Evolutionary conservation across 345 rosid genomes (phyloP).

Genomic region (Euphorbia tirucalli): DNA sequence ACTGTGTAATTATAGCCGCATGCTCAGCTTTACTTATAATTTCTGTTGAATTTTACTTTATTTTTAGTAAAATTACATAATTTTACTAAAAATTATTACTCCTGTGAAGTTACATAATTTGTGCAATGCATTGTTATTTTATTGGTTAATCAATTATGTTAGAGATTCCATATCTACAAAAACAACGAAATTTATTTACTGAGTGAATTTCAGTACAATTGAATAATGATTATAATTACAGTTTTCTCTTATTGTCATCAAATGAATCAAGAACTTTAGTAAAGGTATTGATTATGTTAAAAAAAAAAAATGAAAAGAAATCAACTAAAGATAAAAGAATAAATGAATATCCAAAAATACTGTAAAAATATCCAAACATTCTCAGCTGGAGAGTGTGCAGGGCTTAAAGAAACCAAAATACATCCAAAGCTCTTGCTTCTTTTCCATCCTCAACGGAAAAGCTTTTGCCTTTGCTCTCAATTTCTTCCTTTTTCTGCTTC

Average conservation of each 20-base stretch:
- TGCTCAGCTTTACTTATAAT: no score
- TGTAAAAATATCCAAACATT: neutral
- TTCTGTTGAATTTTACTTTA: no score
- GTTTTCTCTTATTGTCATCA: slow-evolving; percentile 20
- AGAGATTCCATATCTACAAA: no score
- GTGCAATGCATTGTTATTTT: no score
- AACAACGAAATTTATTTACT: slow-evolving; percentile 16
- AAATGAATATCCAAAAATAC: slow-evolving; percentile 9
- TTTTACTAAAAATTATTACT: no score
- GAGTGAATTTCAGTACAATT: slow-evolving; percentile 15
- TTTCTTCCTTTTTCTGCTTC: slow-evolving; percentile 46
- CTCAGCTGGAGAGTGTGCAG: slow-evolving; percentile 59
- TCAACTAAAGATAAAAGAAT: neutral
- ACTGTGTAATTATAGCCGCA: no score
- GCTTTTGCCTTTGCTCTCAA: slow-evolving; percentile 29
- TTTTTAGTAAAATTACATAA: no score
- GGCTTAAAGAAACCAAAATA: slow-evolving; percentile 97
- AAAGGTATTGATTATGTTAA: no score
- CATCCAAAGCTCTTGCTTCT: slow-evolving; percentile 56
- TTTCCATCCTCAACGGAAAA: slow-evolving; percentile 42
- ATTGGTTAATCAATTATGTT: no score
- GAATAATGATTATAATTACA: slow-evolving; percentile 20
- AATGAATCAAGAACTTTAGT: slow-evolving; percentile 32
- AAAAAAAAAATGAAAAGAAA: slow-evolving; percentile 11
- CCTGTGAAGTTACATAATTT: no score